Percentiles rank a stretch among this genome's conserved stretches.
Conservation (phyloP, 305 asterid genomes). For the Fraxinus greggii region DNA sequence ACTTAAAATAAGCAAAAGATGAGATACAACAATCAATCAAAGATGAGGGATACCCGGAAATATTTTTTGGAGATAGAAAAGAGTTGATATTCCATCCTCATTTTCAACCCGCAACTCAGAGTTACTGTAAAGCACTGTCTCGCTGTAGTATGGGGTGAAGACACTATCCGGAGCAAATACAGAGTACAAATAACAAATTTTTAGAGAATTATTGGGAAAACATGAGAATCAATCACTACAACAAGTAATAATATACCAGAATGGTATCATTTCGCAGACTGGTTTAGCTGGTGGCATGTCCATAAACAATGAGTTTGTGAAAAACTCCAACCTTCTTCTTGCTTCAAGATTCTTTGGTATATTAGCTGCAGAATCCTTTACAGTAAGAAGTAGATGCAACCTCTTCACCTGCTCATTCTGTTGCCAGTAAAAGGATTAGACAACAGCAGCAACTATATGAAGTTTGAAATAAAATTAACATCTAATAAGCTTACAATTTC, state of each 20-base stretch:
- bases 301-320: constrained; percentile 91
- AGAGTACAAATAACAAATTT: constrained; percentile 27
- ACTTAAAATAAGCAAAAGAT: constrained; percentile 17
- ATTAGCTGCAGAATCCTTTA: constrained; percentile 91
- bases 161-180: constrained; percentile 57
- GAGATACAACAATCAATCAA: constrained; percentile 4
- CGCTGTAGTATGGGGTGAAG: constrained; percentile 99
- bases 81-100: constrained; percentile 95
- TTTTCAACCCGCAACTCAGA: constrained; percentile 85
- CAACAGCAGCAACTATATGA: background rate
- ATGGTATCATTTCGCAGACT: constrained; percentile 87
- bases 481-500: constrained; percentile 60
- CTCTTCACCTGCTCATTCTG: constrained; percentile 99
- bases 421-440: constrained; percentile 18
- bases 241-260: constrained; percentile 55
- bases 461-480: constrained; percentile 4
- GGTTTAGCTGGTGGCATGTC: constrained; percentile 92
- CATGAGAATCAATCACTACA: constrained; percentile 9
- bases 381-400: constrained; percentile 92
- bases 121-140: constrained; percentile 95
- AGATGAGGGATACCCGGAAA: constrained; percentile 67
- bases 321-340: constrained; percentile 86
- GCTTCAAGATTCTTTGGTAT: constrained; percentile 99
- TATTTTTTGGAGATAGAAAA: constrained; percentile 96
- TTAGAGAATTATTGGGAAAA: constrained; percentile 23